Evolutionary conservation across 2,329 filamentous ascomycete genomes (phyloP).

Genomic region (Hypoxylon sp.): DNA sequence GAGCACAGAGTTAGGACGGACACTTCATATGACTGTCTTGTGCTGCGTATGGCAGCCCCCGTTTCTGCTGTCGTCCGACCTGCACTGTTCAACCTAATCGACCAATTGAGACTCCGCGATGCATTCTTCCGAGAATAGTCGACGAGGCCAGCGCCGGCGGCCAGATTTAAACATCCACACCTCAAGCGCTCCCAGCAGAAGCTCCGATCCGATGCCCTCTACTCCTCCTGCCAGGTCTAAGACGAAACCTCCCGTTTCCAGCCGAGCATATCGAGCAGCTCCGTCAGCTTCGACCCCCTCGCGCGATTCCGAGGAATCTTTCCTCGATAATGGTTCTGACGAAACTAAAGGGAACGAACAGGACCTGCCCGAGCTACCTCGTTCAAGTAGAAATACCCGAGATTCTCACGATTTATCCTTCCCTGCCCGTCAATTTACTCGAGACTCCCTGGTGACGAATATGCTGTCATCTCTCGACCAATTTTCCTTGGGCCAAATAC

Average conservation of each 20-base stretch:
- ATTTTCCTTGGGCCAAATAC: constrained; percentile 70
- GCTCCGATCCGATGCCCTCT: constrained; percentile 48
- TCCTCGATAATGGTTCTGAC: constrained; percentile 50
- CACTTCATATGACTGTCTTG: constrained; percentile 30
- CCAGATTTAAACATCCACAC: constrained; percentile 57
- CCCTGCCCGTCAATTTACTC: constrained; percentile 79
- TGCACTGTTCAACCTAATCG: constrained; percentile 39
- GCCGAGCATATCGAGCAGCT: constrained; percentile 52
- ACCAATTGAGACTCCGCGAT: constrained; percentile 41
- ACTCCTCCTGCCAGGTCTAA: constrained; percentile 51
- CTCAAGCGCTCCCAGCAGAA: constrained; percentile 40
- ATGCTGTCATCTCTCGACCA: constrained; percentile 95
- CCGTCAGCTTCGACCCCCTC: constrained; percentile 43
- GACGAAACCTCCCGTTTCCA: constrained; percentile 54
- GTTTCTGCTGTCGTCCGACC: constrained; percentile 42
- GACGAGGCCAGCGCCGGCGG: constrained; percentile 51
- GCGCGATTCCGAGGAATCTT: constrained; percentile 50
- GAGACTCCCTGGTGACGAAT: constrained; percentile 94
- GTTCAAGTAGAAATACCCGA: constrained; percentile 53
- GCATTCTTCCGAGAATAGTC: constrained; percentile 50
- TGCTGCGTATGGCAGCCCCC: constrained; percentile 46
- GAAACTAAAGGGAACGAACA: constrained; percentile 52
- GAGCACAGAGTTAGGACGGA: constrained; percentile 14
- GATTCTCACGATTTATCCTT: constrained; percentile 91
- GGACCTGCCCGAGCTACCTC: constrained; percentile 50